Evolutionary conservation across 306 rosid genomes (phyloP), one percentile per base, ranked within the genome.

Genomic region (Vigna reflexopilosa): DNA sequence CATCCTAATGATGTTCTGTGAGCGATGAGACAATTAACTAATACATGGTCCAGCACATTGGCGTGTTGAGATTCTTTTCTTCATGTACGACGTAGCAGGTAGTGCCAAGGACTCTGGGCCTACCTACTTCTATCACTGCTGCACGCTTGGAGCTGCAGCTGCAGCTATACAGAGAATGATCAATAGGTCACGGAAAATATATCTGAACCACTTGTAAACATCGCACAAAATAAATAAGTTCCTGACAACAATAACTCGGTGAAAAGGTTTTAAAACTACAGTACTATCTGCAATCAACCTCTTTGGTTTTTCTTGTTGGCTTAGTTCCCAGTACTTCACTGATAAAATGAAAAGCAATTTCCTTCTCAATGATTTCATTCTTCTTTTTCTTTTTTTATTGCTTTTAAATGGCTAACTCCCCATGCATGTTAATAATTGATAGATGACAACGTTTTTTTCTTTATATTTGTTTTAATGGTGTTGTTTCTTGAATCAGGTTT

Each of bases 401-500:
- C 45, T 40, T 56, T 34, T 74, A 9, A 50, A 72, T 67, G 16
- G 20, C 55, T 10, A 45, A 44, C 40, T 57, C n/a, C 19, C n/a
- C 66, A 55, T 75, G 76, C 36, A 10, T 71, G 30, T 14, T 32
- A 32, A 56, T 80, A 80, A 65, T 64, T 63, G 67, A 55, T 73
- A 56, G 67, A 55, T 73, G 40, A 42, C 42, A 30, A 34, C 3
- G 17, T 26, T 54, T 30, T 30, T 30, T 30, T 30, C 34, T n/a
- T 51, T 42, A 17, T 11, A 26, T 59, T 26, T 12, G 9, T 15
- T 30, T 62, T 28, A 26, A 58, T 30, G 52, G 16, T 63, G 6
- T 63, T 52, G 28, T 72, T 74, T 76, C 51, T 64, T 86, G 65
- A 45, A 80, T 76, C 89, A 91, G 98, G 85, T 87, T 76, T 72